Evolutionary conservation across 2,329 filamentous ascomycete species (phyloP), one percentile per base, ranked within the genome.

Genomic region (Lasiodiplodia citricola): DNA sequence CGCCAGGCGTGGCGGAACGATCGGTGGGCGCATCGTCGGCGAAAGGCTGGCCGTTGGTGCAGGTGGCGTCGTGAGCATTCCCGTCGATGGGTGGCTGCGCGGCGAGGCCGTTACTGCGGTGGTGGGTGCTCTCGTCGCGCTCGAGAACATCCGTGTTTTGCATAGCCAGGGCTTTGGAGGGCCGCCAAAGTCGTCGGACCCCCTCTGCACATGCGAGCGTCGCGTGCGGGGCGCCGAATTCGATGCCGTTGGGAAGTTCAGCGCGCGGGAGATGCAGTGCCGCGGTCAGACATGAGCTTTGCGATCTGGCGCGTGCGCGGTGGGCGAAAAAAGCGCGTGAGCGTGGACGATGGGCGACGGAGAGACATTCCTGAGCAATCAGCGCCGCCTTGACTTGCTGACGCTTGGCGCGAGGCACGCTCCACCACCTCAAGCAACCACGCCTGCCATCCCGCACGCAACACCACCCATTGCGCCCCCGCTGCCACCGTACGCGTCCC

Each of bases 271-370:
- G 73, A 69, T 58, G 66, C 70, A 65, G 70, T 79, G 74, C 69
- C 67, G 76, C 69, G 71, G 58, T 79, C 76, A 70, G 72, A 81
- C 72, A 72, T 68, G 57, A 68, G 73, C 68, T 78, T 73, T 72
- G 73, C 71, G 70, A 44, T 68, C 71, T 71, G 67, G 74, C 67
- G 69, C 71, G 71, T 66, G 73, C 72, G 75, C 72, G 78, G 75
- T 73, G 69, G 70, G 69, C 69, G 68, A 70, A 70, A 66, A 50
- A 54, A 68, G 50, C 47, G 57, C 62, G 68, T 66, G 56, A 66
- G 37, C 38, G 69, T 58, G 56, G 7, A 69, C 31, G 56, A 60
- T 62, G 68, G 44, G 56, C 35, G 37, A 44, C 67, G 38, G 54
- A 68, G 41, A 28, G 31, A 64, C 38, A n/a, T 37, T 41, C 35